phyloP scores from a whole-genome alignment of 257 asterid species.

The Plantago ovata region DNA sequence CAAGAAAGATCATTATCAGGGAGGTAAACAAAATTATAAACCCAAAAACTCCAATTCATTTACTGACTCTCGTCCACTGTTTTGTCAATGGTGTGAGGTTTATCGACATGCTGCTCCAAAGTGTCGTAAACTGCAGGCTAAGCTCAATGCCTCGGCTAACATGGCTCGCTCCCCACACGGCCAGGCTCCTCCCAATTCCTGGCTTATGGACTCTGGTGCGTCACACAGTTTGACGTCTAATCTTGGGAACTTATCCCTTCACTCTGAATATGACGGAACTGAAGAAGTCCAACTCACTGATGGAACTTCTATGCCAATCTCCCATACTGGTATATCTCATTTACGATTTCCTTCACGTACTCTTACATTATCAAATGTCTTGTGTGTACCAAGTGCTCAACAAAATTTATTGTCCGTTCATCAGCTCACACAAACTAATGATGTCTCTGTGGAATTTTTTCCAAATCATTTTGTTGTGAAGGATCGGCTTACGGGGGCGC shows the following conservation, averaged over 20 bases:
- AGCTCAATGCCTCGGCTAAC: background rate
- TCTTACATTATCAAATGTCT: background rate
- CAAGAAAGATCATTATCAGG: too few relatives aligned
- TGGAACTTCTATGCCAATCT: background rate
- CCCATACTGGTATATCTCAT: background rate
- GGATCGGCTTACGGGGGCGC: background rate
- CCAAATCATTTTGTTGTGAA: background rate
- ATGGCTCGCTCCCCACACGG: background rate
- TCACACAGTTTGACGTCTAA: background rate
- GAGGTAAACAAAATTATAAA: background rate
- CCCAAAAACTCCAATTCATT: background rate
- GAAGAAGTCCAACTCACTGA: background rate
- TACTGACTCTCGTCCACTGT: background rate
- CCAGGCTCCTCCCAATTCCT: background rate
- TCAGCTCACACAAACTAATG: background rate
- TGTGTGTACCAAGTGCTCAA: background rate
- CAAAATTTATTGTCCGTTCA: background rate
- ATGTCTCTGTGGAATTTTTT: background rate
- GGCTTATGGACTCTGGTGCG: conserved; percentile 7
- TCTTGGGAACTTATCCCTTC: background rate
- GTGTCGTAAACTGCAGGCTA: background rate
- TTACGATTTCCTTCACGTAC: background rate
- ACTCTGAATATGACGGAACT: background rate
- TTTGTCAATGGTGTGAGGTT: background rate
- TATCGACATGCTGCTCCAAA: background rate